These are phyloP conservation scores for Thalassiosira tumida DNA, from an alignment of 352 stramenopile species.

Conservation along the genomic window DNA sequence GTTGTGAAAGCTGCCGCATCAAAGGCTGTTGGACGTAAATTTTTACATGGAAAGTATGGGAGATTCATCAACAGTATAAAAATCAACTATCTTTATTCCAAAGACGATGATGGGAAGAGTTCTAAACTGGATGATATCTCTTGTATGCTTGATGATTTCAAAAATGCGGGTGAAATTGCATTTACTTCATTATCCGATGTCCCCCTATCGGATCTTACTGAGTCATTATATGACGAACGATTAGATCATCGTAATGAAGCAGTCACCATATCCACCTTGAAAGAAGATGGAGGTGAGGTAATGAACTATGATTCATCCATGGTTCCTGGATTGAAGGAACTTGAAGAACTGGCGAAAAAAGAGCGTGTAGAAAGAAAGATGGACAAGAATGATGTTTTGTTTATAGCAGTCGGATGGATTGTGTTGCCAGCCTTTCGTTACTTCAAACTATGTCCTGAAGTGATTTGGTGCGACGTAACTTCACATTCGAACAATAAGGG, in stretches of 20 bases:
- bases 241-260: neutral
- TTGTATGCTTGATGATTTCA: constrained; percentile 34
- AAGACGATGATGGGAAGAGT: neutral
- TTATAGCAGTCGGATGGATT: neutral
- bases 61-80: constrained; percentile 49
- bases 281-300: neutral
- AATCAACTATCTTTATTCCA: neutral
- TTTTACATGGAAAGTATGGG: constrained; percentile 33
- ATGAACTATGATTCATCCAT: neutral
- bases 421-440: neutral
- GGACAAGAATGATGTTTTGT: neutral
- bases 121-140: constrained; percentile 12
- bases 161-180: constrained; percentile 28
- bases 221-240: neutral
- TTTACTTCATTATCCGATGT: constrained; percentile 40
- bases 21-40: constrained; percentile 34
- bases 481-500: constrained; percentile 74
- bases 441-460: constrained; percentile 1
- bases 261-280: neutral
- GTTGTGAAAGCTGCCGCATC: constrained; percentile 26
- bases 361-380: constrained; percentile 6
- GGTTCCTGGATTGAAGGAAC: neutral
- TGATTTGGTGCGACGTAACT: neutral
- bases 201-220: neutral
- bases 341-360: neutral